phyloP scores from a whole-genome alignment of 2,329 filamentous ascomycete genomes.

The Didymellaceae sp. region DNA sequence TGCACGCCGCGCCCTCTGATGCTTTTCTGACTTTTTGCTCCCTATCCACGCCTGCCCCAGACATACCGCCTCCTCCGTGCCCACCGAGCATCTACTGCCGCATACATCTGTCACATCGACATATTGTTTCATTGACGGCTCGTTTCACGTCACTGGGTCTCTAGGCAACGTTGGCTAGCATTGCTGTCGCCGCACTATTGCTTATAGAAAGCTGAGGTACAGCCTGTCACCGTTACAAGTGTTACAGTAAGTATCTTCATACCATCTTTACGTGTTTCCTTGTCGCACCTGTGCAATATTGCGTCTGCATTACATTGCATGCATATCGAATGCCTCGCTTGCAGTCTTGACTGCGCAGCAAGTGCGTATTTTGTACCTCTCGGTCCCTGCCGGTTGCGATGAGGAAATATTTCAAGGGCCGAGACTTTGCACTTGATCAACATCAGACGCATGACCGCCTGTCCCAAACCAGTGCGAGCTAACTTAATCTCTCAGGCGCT shows the following conservation, averaged over 20 bases:
- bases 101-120: slow-evolving; percentile 18
- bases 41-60: slow-evolving; percentile 9
- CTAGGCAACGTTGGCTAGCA: slow-evolving; percentile 14
- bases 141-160: slow-evolving; percentile 28
- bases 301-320: slow-evolving; percentile 1
- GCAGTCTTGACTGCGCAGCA: slow-evolving; percentile 4
- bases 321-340: background rate
- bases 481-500: slow-evolving; percentile 19
- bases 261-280: slow-evolving; percentile 3
- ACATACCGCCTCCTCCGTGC: slow-evolving; percentile 8
- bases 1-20: slow-evolving; percentile 26
- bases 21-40: slow-evolving; percentile 24
- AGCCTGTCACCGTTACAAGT: slow-evolving; percentile 19
- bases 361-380: background rate
- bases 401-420: no score
- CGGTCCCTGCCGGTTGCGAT: background rate
- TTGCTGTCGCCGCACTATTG: slow-evolving; percentile 7
- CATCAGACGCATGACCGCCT: background rate
- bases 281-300: slow-evolving; percentile 1
- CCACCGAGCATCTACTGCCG: slow-evolving; percentile 10
- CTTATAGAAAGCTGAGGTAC: slow-evolving; percentile 9
- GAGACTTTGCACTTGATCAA: no score
- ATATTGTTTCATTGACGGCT: slow-evolving; percentile 29
- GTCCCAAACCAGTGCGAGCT: slow-evolving; percentile 7
- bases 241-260: slow-evolving; percentile 22